Evolutionary conservation across 306 rosid species (phyloP), one percentile per base, ranked within the genome.

Genomic region (Ziziphus jujuba): DNA sequence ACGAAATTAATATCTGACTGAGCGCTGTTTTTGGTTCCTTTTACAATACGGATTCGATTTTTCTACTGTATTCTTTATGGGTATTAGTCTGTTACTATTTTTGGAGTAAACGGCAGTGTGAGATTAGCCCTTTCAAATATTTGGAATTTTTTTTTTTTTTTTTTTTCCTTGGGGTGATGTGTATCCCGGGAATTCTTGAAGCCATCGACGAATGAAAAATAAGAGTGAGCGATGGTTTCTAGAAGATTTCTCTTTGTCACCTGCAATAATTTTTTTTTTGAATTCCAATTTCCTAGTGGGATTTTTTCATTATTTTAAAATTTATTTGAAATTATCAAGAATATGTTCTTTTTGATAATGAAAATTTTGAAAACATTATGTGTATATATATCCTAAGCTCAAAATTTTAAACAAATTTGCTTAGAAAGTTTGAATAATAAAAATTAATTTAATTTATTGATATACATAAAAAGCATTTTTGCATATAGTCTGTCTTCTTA

Each of bases 181-280:
- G 28, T 19, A 35, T n/a, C 53, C 5, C 3, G 2, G 54, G 67
- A 67, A 56, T 75, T 36, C 75, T 78, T 40, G 82, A 62, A 62
- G 33, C 22, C 43, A 72, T 62, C 82, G 64, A 50, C 55, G 12
- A 47, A 52, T 21, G 40, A 19, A 12, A 63, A 33, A 38, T n/a
- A 13, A 5, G 59, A 36, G 35, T 8, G 59, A 1, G 24, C 71
- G 67, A 61, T 72, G 67, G 52, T 57, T 60, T 62, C 72, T 72
- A 67, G 78, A 78, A 78, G 33, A 38, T 43, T 54, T 38, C n/a
- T 23, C 25, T 23, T n/a, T 51, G 23, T 11, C 54, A 54, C 75
- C 67, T 17, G 75, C 75, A 59, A 61, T 38, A 4, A 21, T n/a
- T n/a, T n/a, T n/a, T n/a, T n/a, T n/a, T 17, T 28, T 49, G 15